Conservation (phyloP, 139 green algal species). For the Coccomyxa sp. region DNA sequence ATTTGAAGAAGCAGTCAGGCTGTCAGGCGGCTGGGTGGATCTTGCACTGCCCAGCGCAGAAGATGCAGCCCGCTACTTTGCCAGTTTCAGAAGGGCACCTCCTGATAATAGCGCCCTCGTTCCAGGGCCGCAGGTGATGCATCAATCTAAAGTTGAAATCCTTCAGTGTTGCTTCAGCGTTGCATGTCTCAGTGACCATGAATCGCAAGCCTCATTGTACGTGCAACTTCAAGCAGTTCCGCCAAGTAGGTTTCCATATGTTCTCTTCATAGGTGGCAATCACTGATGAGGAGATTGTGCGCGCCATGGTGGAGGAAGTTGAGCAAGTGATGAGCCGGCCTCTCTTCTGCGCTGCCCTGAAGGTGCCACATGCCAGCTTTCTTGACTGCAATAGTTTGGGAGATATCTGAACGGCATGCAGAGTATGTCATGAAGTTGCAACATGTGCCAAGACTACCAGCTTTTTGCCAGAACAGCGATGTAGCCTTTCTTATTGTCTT, state of each 20-base stretch:
- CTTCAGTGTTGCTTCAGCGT: background rate
- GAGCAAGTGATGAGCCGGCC: conserved; percentile 15
- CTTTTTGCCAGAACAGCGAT: too few relatives aligned
- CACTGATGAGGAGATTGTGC: conserved; percentile 32
- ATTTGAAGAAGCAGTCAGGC: background rate
- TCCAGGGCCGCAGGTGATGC: background rate
- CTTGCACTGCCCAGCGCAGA: conserved; percentile 1
- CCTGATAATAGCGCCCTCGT: background rate
- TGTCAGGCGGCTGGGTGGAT: background rate
- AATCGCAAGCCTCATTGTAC: background rate
- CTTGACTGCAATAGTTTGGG: background rate
- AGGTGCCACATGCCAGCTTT: conserved; percentile 1
- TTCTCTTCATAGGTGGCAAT: background rate
- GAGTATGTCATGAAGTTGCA: too few relatives aligned
- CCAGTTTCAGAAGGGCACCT: background rate
- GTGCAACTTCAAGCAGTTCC: background rate
- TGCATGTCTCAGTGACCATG: background rate
- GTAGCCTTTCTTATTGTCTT: too few relatives aligned
- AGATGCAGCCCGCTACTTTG: background rate
- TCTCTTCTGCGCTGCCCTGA: conserved; percentile 21
- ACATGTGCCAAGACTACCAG: too few relatives aligned
- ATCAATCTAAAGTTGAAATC: too few relatives aligned
- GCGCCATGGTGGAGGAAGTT: conserved; percentile 33
- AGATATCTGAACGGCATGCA: background rate
- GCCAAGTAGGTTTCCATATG: background rate